These are phyloP conservation scores for Citrullus amarus DNA, from an alignment of 306 rosid species.

Conservation along the genomic window DNA sequence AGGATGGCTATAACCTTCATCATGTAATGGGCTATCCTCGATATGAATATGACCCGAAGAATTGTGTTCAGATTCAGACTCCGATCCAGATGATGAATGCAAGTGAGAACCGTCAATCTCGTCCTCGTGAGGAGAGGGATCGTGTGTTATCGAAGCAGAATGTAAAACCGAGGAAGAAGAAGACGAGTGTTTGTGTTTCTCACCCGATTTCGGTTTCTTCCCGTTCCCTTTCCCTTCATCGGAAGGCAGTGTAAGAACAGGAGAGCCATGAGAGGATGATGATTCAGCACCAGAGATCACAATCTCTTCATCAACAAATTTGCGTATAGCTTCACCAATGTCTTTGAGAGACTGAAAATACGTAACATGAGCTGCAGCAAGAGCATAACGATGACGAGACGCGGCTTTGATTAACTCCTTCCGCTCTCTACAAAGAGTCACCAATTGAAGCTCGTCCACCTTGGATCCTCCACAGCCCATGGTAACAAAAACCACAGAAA, in stretches of 20 bases:
- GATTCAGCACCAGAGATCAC: conserved; percentile 21
- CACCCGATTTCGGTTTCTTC: conserved; percentile 10
- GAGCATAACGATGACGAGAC: conserved; percentile 65
- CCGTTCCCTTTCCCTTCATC: conserved; percentile 31
- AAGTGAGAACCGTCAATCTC: conserved; percentile 48
- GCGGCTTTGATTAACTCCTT: conserved; percentile 61
- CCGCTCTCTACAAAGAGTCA: conserved; percentile 65
- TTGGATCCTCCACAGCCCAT: conserved; percentile 97
- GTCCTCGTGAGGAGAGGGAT: conserved; percentile 9
- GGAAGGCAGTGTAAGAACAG: conserved; percentile 82
- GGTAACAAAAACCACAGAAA: conserved; percentile 10
- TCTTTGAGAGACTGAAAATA: conserved; percentile 66
- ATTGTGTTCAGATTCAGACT: conserved; percentile 39
- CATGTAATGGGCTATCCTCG: conserved; percentile 29
- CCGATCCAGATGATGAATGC: conserved; percentile 57
- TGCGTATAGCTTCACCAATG: conserved; percentile 66
- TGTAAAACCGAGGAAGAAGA: conserved; percentile 47
- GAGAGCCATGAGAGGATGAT: conserved; percentile 36
- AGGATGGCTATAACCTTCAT: conserved; percentile 7
- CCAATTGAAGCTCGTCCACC: conserved; percentile 71
- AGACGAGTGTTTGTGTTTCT: conserved; percentile 17
- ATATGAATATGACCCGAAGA: conserved; percentile 50
- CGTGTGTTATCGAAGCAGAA: conserved; percentile 18
- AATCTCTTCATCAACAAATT: conserved; percentile 75
- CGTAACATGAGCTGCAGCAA: conserved; percentile 81